phyloP scores from a whole-genome alignment of 805 yeast species.

The Ogataea trehalophila region DNA sequence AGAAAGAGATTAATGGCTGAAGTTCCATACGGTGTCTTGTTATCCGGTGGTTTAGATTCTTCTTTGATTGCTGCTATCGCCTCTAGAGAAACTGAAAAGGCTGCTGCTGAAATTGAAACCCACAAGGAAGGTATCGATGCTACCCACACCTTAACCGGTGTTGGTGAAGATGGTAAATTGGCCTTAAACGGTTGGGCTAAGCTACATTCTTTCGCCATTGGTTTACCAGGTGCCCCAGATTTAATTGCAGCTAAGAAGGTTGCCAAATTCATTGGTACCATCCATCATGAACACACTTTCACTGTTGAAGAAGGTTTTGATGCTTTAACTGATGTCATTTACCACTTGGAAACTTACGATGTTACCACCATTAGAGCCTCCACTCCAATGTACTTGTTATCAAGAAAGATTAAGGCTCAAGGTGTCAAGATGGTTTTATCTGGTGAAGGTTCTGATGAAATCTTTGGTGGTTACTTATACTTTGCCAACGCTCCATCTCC shows the following conservation, averaged over 20 bases:
- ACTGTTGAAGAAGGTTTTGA: constrained; percentile 96
- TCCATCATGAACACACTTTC: constrained; percentile 97
- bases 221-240: constrained; percentile 97
- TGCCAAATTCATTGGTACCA: constrained; percentile 92
- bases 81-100: constrained; percentile 88
- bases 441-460: constrained; percentile 99
- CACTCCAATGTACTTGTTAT: constrained; percentile 95
- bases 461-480: constrained; percentile 97
- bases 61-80: constrained; percentile 96
- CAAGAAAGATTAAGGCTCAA: constrained; percentile 97
- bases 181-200: constrained; percentile 70
- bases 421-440: constrained; percentile 99
- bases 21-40: constrained; percentile 96
- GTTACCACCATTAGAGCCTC: constrained; percentile 99
- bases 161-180: constrained; percentile 82
- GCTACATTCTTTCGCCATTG: constrained; percentile 94
- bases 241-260: constrained; percentile 93
- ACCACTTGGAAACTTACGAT: constrained; percentile 95
- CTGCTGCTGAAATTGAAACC: constrained; percentile 46
- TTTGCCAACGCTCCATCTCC: constrained; percentile 96
- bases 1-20: constrained; percentile 99
- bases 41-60: constrained; percentile 97
- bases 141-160: constrained; percentile 77
- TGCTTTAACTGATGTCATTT: constrained; percentile 89
- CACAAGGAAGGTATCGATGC: constrained; percentile 52